Base-by-base conservation (phyloP, 352 stramenopile genomes). In the Pseudoperonospora humuli region DNA sequence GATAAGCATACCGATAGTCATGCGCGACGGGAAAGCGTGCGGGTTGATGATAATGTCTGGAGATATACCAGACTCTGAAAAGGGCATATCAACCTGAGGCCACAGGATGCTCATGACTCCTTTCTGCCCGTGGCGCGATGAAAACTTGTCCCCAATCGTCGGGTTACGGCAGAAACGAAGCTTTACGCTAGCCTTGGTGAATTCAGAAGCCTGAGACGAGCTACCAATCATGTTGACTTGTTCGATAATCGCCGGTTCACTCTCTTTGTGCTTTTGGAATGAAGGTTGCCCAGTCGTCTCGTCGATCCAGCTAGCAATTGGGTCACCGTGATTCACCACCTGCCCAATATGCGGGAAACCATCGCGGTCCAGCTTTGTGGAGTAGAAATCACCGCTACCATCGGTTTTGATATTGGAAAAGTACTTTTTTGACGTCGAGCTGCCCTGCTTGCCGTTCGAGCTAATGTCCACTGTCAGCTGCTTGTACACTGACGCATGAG, bases 41-140 rank as follows among this genome's bases (percentile, higher is more conserved):
- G 97, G 97, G 70, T 99, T 99, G 73, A 99, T 99, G 64, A 99
- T 99, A 34, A 99, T 76, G 75, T 99, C 97, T 2, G 97, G 97
- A 18, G 79, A 96, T 48, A 99, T 99, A 15, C 97, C 97, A 45
- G 86, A 96, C 69, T 99, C 96, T 15, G 93, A 96, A 73, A 99
- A 99, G 6, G 96, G 97, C 96, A 99, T 99, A 63, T 99, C 95
- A 7, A 84, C 79, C 63, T 99, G 96, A 3, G 96, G 96, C 96
- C 96, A 99, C 41, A 99, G 54, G 55, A 99, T 97, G 81, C 92
- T 98, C 55, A 99, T 82, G 14, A 99, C 96, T 68, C 97, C 97
- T 70, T 99, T 99, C 72, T 99, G 97, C 42, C 97, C 97, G 72
- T 99, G 96, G 48, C 97, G 91, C 53, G 86, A 98, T 24, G 89